Base-by-base conservation (phyloP, 2,329 filamentous ascomycete genomes). In the Botrytis tulipae region DNA sequence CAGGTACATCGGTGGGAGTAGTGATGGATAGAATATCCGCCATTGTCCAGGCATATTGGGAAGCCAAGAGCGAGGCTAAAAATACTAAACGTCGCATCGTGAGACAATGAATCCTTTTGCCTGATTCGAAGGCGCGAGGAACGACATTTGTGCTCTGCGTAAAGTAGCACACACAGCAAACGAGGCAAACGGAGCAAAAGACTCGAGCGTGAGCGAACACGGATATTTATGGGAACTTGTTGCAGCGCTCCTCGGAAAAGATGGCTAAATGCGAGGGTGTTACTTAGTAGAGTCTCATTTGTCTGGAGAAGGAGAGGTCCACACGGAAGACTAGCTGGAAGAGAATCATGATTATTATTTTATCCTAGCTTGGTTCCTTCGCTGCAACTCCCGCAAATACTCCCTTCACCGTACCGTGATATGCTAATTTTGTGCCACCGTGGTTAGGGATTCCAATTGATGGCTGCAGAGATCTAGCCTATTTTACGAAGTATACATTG, bases 111-210 rank as follows among this genome's bases (percentile, higher is more conserved):
- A 42, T 67, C 44, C 37, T 59, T 54, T 72, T 51, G 29, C 70
- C 70, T 72, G 61, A 35, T 67, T 65, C 6, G 54, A 65, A 35
- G 61, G 70, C 70, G 66, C 32, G 60, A 59, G 70, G 61, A 46
- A 67, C 61, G 61, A 72, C 70, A 72, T 72, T 72, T 37, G 61
- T 57, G 29, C 70, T 72, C 60, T 66, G 46, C 60, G 54, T 46
- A 57, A 22, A 37, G 25, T 20, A 35, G 46, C 22, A 29, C 35
- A 18, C 22, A 29, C 35, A 25, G 40, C 37, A 57, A 67, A 42
- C 25, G 48, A 66, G 60, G 60, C 46, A 57, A 42, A 70, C 42
- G 14, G 48, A 46, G 40, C 46, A 57, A 32, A 57, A n/a, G 61
- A 16, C 9, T 12, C 32, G 3, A 40, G 40, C 44, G 16, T 65